These are phyloP conservation scores for Chernovozyma sophiae-reginae DNA, from an alignment of 1,139 yeast genomes.

Conservation along the genomic window DNA sequence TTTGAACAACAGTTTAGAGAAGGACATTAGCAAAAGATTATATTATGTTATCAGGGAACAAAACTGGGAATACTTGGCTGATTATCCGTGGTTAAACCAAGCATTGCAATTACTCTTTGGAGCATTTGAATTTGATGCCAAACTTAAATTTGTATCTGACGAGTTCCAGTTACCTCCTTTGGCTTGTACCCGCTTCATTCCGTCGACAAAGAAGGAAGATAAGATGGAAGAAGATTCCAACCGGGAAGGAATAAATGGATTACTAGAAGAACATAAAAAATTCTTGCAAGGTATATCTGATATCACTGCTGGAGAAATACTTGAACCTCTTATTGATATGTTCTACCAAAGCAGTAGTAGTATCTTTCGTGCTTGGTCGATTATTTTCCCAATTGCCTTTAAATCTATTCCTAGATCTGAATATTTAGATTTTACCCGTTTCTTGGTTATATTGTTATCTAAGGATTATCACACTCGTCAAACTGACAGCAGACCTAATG, in stretches of 20 bases:
- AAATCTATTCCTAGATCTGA: conserved; percentile 72
- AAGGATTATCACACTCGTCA: conserved; percentile 92
- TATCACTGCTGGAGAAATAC: conserved; percentile 54
- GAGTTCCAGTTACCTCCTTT: conserved; percentile 59
- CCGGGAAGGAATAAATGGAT: conserved; percentile 7
- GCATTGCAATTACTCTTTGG: conserved; percentile 86
- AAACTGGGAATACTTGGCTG: conserved; percentile 94
- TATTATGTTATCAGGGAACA: conserved; percentile 87
- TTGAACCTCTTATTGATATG: conserved; percentile 72
- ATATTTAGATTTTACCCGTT: conserved; percentile 75
- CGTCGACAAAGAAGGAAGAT: conserved; percentile 29
- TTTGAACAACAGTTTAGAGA: conserved; percentile 75
- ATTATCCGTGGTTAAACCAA: conserved; percentile 92
- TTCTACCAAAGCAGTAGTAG: conserved; percentile 80
- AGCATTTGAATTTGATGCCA: conserved; percentile 54
- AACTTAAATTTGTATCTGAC: conserved; percentile 38
- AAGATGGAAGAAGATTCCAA: conserved; percentile 13
- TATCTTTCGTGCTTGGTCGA: conserved; percentile 81
- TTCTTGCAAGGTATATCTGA: conserved; percentile 46
- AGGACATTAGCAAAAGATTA: conserved; percentile 72
- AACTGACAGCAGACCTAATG: conserved; percentile 82
- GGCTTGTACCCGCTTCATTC: conserved; percentile 19
- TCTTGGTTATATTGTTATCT: conserved; percentile 72
- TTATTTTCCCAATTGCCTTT: conserved; percentile 78
- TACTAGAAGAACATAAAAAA: conserved; percentile 47